Evolutionary conservation across 768 basidiomycete species (phyloP).

Genomic region (Hygrophorus pudorinus): DNA sequence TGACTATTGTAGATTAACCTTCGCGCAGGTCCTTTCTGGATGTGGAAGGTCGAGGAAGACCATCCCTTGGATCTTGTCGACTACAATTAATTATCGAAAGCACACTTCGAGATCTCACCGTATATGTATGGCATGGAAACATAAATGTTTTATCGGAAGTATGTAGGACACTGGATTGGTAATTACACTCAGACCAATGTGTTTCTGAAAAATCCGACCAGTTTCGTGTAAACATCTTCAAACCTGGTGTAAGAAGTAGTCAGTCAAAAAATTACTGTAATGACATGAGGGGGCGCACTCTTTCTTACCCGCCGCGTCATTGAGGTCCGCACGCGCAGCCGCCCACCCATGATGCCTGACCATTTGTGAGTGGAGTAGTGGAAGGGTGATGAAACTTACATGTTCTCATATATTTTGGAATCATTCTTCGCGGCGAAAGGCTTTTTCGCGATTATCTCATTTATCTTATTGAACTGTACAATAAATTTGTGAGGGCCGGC

Average conservation of each 20-base stretch:
- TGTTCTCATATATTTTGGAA: constrained; percentile 38
- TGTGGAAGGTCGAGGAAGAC: constrained; percentile 47
- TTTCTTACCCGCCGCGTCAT: constrained; percentile 45
- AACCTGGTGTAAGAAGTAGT: constrained; percentile 19
- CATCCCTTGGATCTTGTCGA: not conserved
- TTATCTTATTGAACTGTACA: constrained; percentile 37
- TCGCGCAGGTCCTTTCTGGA: constrained; percentile 56
- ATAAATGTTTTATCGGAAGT: no score
- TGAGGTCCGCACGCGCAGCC: constrained; percentile 49
- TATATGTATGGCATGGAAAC: no score
- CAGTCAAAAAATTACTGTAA: not conserved
- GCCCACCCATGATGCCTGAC: constrained; percentile 55
- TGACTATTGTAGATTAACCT: constrained; percentile 12
- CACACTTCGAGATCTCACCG: no score
- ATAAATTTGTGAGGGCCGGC: not conserved
- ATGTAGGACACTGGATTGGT: no score
- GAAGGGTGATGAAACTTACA: constrained; percentile 20
- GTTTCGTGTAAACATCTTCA: constrained; percentile 46
- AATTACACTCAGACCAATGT: constrained; percentile 15
- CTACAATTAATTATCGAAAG: no score
- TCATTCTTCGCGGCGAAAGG: constrained; percentile 39
- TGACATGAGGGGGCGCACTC: constrained; percentile 25
- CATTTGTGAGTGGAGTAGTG: not conserved
- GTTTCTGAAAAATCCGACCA: constrained; percentile 38
- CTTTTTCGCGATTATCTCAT: constrained; percentile 37